Conservation (phyloP, 1,139 yeast genomes). For the Wickerhamomyces sp. region DNA sequence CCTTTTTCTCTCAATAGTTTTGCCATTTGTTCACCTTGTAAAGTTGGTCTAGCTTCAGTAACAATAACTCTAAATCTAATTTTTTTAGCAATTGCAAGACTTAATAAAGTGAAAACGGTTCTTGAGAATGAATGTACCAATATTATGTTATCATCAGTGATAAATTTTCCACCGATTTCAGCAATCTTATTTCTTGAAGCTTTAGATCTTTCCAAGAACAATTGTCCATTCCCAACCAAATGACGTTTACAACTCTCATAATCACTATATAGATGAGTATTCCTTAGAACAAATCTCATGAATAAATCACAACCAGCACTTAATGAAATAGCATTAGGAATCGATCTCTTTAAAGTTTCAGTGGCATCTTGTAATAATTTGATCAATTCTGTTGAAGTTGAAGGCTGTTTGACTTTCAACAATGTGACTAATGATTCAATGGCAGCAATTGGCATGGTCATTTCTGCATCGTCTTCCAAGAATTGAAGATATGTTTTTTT, state of each 20-base stretch:
- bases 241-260: slow-evolving; percentile 94
- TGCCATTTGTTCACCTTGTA: slow-evolving; percentile 77
- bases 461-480: slow-evolving; percentile 80
- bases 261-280: slow-evolving; percentile 83
- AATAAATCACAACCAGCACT: slow-evolving; percentile 98
- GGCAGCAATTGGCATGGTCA: slow-evolving; percentile 99
- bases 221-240: slow-evolving; percentile 87
- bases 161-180: slow-evolving; percentile 79
- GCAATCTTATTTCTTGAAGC: slow-evolving; percentile 87
- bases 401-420: slow-evolving; percentile 75
- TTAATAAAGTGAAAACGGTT: slow-evolving; percentile 74
- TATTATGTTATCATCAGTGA: slow-evolving; percentile 87
- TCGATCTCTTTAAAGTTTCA: slow-evolving; percentile 65
- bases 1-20: slow-evolving; percentile 62
- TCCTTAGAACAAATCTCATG: slow-evolving; percentile 86
- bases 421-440: slow-evolving; percentile 89
- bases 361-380: slow-evolving; percentile 75
- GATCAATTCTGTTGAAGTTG: slow-evolving; percentile 90
- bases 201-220: slow-evolving; percentile 89
- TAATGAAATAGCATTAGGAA: slow-evolving; percentile 85
- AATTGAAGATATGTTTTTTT: slow-evolving; percentile 74
- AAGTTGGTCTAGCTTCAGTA: slow-evolving; percentile 88
- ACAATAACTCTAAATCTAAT: slow-evolving; percentile 86
- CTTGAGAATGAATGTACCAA: slow-evolving; percentile 91
- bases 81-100: slow-evolving; percentile 67